Base-by-base conservation (phyloP, 1,284 basidiomycete genomes). In the Porodaedalea pini region DNA sequence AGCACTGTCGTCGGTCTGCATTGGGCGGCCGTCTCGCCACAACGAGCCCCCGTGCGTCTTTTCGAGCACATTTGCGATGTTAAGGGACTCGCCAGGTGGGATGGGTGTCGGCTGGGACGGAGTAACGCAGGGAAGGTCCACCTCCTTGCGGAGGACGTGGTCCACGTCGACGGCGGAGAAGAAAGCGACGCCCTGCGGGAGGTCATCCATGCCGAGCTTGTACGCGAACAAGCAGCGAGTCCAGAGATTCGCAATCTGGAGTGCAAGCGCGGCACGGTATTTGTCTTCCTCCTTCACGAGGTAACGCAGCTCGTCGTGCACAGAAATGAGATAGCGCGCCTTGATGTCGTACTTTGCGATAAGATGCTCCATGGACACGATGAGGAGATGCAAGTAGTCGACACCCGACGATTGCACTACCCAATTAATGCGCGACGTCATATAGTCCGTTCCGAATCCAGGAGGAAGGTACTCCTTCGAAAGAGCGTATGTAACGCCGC, bases 391-490 rank as follows among this genome's bases (percentile, higher is more conserved):
- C 11, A 99, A 84, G 68, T 99, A 99, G 73, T 99, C 96, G 41
- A 99, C 96, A 19, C 96, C 97, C 0, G 94, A 98, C 5, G 94
- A 97, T 70, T 99, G 97, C 5, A 99, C 97, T 50, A 97, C 97
- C 97, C 97, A 99, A 69, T 99, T 99, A 75, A 99, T 96, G 25
- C 96, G 84, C 11, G 93, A 96, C 0, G 97, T 91, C 82, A 99
- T 90, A 72, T 92, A 99, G 64, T 96, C 92, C 1, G 86, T 75
- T 17, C 90, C 90, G 59, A 90, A 88, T 57, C 78, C 80, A 40
- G 81, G 81, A 1, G 90, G 88, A 1, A 99, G 81, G 69, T 92
- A 90, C 61, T 90, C 86, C 72, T 92, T 96, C 15, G 90, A 90
- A 19, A 99, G 77, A 0, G 95, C 96, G 53, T 90, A 83, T 0